Evolutionary conservation across 2,329 filamentous ascomycete genomes (phyloP), one percentile per base, ranked within the genome.

Genomic region (Sporothrix euskadiensis): DNA sequence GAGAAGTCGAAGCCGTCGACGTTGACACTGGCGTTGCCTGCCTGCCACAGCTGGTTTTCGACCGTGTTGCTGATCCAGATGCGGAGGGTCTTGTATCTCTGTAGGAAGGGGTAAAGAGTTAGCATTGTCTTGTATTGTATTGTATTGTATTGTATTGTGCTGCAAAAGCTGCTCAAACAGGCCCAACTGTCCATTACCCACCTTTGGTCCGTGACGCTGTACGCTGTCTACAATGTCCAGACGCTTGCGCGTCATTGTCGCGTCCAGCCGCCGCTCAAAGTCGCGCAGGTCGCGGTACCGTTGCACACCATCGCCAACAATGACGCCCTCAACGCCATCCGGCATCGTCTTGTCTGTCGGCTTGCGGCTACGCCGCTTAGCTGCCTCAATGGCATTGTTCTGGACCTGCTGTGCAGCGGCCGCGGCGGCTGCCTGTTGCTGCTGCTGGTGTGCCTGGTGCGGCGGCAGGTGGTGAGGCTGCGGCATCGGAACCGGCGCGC

Each of bases 61-160:
- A 91, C 94, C 0, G 94, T 97, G 82, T 99, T 99, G 79, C 90
- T 94, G 78, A 99, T 91, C 94, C 94, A 98, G 76, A 99, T 88
- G 75, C 95, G 92, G 82, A 99, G 86, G 2, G 94, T 97, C 79
- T 91, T 92, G 81, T 91, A 92, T 77, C 92, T 89, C 88, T 93
- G 73, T 30, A 70, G 5, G 4, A 56, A 56, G n/a, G 16, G 19
- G 52, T 26, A 56, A 16, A 6, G n/a, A 56, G 52, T 22, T 26
- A 56, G 52, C n/a, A 1, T 54, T n/a, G 7, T 22, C 19, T 35
- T 35, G 35, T 12, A 56, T 56, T 26, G 26, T 26, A 1, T 26
- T 26, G 26, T 26, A n/a, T 35, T 35, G 35, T 12, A 56, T 56
- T 26, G 26, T 26, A 1, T 26, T 26, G 26, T 26, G 26, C 26